Evolutionary conservation across 208 protist species (phyloP), one percentile per base, ranked within the genome.

Genomic region (Leishmania gerbilli): DNA sequence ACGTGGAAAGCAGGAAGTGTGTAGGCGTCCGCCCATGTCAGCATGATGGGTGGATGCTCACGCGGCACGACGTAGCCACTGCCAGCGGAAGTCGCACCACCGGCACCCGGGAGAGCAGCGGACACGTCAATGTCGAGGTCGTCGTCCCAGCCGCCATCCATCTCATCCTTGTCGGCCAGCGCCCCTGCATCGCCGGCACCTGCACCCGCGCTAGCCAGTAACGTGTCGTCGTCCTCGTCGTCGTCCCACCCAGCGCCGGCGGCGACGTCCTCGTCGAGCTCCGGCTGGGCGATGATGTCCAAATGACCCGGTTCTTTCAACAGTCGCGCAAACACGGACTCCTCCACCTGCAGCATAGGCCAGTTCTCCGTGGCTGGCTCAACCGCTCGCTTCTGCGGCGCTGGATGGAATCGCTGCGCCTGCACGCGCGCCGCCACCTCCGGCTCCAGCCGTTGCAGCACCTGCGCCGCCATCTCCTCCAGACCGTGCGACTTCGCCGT

Each of bases 1-100:
- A 98, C 87, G 80, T 99, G 98, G 84, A 99, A 98, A 27, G 89
- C 93, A 15, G 98, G 93, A 47, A 97, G 79, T 31, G 76, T 87
- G 77, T 94, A 98, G 65, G 88, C 91, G 51, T 97, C 89, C 37
- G 84, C 81, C 98, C 99, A 99, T 17, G 90, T 71, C 74, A 93
- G 87, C 3, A 80, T 55, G 53, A 94, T 77, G 11, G 94, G 82
- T 40, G 88, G 79, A 55, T 94, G 91, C 47, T 89, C 88, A 27
- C 87, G 88, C 5, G 90, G 91, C 21, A 93, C 90, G 58, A 91
- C 87, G n/a, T 69, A 76, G 45, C 78, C 84, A 11, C 53, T 76
- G 71, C 34, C 81, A 42, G 55, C 24, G 42, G 67, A 84, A 24
- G 51, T 77, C 8, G 51, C 58, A 27, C 72, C 84, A 2, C 64